Evolutionary conservation across 2,329 filamentous ascomycete species (phyloP).

Genomic region (Pseudogymnoascus sp.): DNA sequence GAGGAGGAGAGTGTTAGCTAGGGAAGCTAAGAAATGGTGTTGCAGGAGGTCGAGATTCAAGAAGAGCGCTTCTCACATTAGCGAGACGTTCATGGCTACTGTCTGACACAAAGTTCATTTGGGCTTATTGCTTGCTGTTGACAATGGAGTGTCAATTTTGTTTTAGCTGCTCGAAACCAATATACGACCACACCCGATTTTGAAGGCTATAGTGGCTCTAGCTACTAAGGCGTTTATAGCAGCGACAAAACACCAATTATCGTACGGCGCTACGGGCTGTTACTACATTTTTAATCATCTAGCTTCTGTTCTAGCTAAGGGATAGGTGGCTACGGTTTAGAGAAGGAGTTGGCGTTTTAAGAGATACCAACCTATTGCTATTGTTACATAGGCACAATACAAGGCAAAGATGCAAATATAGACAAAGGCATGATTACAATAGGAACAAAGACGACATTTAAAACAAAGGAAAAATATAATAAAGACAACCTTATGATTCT

Average conservation of each 20-base stretch:
- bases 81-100: not conserved
- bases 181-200: not conserved
- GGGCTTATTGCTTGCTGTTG: not conserved
- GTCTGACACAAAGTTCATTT: not conserved
- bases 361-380: not conserved
- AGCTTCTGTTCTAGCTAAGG: not conserved
- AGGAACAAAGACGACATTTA: not conserved
- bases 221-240: not conserved
- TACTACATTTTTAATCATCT: not conserved
- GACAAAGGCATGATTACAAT: not conserved
- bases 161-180: not conserved
- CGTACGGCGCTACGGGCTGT: not conserved
- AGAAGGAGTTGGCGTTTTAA: not conserved
- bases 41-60: not conserved
- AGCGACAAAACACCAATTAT: not conserved
- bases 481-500: not conserved
- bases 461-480: not conserved
- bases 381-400: not conserved
- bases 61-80: not conserved
- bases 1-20: not conserved
- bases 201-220: not conserved
- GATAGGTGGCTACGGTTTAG: not conserved
- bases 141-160: no score
- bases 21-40: not conserved
- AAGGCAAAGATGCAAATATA: not conserved